phyloP scores from a whole-genome alignment of 257 asterid genomes.

The Plantago ovata region DNA sequence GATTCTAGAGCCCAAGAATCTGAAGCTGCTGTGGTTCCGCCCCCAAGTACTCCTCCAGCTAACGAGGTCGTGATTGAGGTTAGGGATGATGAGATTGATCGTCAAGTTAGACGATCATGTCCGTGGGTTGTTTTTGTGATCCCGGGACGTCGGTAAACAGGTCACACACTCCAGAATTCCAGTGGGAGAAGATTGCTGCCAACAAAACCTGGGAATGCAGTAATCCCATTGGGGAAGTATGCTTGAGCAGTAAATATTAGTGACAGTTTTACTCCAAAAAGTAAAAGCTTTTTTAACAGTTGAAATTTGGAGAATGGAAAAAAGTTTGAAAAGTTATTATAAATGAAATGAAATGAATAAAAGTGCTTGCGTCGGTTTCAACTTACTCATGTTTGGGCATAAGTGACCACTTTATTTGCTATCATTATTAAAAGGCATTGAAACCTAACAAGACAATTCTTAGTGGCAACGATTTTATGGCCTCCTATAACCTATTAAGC shows the following conservation, averaged over 20 bases:
- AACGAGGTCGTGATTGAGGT: conserved; percentile 2
- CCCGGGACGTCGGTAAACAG: neutral
- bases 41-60: neutral
- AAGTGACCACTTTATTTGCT: too few relatives aligned
- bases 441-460: too few relatives aligned
- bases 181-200: neutral
- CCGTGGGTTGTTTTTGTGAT: conserved; percentile 2
- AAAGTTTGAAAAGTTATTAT: too few relatives aligned
- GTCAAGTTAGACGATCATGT: neutral
- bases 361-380: too few relatives aligned
- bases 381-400: too few relatives aligned
- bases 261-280: neutral
- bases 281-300: neutral
- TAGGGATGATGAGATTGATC: neutral
- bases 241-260: neutral
- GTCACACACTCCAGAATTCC: neutral
- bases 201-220: neutral
- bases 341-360: too few relatives aligned
- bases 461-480: too few relatives aligned
- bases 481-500: too few relatives aligned
- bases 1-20: neutral
- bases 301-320: neutral
- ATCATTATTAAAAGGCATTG: too few relatives aligned
- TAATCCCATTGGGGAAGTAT: neutral
- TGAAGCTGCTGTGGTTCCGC: neutral